Conservation (phyloP, 371 early-diverging fungal genomes). For the Funneliformis caledonium region DNA sequence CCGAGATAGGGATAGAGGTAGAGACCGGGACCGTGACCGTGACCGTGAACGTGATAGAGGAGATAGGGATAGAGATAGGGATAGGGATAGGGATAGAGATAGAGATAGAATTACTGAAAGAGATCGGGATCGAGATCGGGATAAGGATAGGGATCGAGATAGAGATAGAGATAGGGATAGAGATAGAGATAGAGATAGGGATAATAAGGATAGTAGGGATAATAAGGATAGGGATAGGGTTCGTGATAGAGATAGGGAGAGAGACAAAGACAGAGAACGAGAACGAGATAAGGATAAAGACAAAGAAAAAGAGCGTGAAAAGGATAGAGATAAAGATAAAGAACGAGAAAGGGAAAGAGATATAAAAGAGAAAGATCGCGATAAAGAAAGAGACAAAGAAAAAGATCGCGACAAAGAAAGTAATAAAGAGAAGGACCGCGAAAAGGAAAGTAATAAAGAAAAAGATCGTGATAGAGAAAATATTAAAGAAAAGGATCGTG, state of each 20-base stretch:
- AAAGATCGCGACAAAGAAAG: conserved; percentile 32
- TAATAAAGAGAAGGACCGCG: neutral
- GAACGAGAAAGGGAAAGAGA: conserved; percentile 44
- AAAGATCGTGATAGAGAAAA: neutral
- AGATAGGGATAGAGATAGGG: conserved; percentile 19
- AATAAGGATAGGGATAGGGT: conserved; percentile 44
- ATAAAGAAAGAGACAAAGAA: conserved; percentile 45
- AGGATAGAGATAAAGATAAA: conserved; percentile 38
- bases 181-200: conserved; percentile 43
- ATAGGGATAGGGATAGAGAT: conserved; percentile 12
- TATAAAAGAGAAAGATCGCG: conserved; percentile 41
- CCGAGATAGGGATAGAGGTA: conserved; percentile 42
- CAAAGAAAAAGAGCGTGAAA: conserved; percentile 10
- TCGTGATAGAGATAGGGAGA: conserved; percentile 17
- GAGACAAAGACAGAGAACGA: neutral
- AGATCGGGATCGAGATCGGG: conserved; percentile 9
- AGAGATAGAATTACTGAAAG: conserved; percentile 7
- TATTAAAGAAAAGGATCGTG: conserved; percentile 30
- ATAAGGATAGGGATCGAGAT: conserved; percentile 12
- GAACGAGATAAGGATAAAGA: conserved; percentile 3
- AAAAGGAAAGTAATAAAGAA: conserved; percentile 11
- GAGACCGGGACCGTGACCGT: conserved; percentile 43
- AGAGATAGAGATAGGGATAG: conserved; percentile 1
- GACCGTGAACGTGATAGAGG: conserved; percentile 43
- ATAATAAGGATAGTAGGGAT: conserved; percentile 10